Evolutionary conservation across 2,329 filamentous ascomycete genomes (phyloP).

Genomic region (Trichoderma sp.): DNA sequence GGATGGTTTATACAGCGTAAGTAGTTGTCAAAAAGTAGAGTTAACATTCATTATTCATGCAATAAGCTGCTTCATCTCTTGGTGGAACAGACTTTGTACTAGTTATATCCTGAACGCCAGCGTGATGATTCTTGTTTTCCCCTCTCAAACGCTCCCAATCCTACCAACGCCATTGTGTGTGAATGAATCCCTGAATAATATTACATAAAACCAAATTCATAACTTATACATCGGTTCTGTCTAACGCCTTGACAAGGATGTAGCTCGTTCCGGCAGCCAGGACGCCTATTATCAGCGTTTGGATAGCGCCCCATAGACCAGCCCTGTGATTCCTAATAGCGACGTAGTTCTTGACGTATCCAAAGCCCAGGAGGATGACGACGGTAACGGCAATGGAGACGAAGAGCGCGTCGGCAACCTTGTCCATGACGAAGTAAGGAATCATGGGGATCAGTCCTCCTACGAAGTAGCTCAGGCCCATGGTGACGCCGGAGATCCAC

Average conservation of each 20-base stretch:
- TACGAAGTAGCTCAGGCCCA: constrained; percentile 66
- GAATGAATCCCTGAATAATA: not conserved
- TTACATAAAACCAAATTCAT: not conserved
- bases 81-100: not conserved
- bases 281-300: constrained; percentile 64
- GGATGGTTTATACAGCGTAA: not conserved
- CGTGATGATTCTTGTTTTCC: not conserved
- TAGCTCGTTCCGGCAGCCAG: constrained; percentile 66
- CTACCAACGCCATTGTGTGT: constrained; percentile 13
- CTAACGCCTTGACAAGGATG: constrained; percentile 57
- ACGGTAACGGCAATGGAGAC: constrained; percentile 61
- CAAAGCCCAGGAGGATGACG: constrained; percentile 59
- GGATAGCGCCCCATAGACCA: constrained; percentile 57
- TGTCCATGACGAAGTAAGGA: constrained; percentile 61
- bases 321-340: constrained; percentile 50
- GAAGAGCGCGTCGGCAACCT: constrained; percentile 49
- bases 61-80: not conserved
- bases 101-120: not conserved
- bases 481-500: constrained; percentile 59
- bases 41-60: constrained; percentile 2
- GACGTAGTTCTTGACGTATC: constrained; percentile 61
- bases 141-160: not conserved
- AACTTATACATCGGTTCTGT: constrained; percentile 27
- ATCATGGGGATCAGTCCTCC: constrained; percentile 69
- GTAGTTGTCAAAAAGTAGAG: not conserved